Evolutionary conservation across 1,284 basidiomycete species (phyloP), one percentile per base, ranked within the genome.

Genomic region (Ceratobasidium sp.): DNA sequence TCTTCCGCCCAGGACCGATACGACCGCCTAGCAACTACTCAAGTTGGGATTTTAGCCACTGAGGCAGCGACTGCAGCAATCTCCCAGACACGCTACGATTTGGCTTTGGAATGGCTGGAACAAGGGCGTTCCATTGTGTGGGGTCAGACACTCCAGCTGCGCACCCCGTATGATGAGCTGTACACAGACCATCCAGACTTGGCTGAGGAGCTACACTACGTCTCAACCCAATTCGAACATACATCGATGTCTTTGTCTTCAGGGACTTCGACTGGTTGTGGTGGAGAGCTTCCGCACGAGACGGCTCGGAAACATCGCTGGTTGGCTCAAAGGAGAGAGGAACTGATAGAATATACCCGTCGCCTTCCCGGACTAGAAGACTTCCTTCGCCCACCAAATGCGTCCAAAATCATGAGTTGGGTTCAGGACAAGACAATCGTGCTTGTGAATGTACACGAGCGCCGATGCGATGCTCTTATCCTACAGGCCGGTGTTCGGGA

Each of bases 81-180:
- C 1, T 2, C 2, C 15, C 4, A 9, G 7, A 5, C 8, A 17
- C 3, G 56, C n/a, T 25, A 46, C 22, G 52, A 49, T n/a, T 13
- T 52, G 2, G 76, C 76, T 1, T n/a, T 70, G 6, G 52, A 69
- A 54, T 61, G 68, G 40, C 22, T 70, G 32, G 76, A 76, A 32
- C 67, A 51, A 52, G 66, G 66, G 1, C 49, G 76, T n/a, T 40
- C 51, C 5, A n/a, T 76, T 22, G 19, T 76, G 2, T 70, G 56
- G 56, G 25, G 2, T 22, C 76, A 76, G 43, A 49, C 43, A 19
- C 17, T 32, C 7, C 37, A 32, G 44, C 68, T 59, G 19, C 52
- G 76, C 7, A 67, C 65, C 13, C 46, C 65, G 2, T 25, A 52
- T 17, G 65, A 67, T 52, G 2, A 46, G 1, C 65, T 67, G 1